Percentiles rank a stretch among this genome's conserved stretches.
Conservation (phyloP, 2,329 filamentous ascomycete genomes). For the Dothideomycetes sp. region DNA sequence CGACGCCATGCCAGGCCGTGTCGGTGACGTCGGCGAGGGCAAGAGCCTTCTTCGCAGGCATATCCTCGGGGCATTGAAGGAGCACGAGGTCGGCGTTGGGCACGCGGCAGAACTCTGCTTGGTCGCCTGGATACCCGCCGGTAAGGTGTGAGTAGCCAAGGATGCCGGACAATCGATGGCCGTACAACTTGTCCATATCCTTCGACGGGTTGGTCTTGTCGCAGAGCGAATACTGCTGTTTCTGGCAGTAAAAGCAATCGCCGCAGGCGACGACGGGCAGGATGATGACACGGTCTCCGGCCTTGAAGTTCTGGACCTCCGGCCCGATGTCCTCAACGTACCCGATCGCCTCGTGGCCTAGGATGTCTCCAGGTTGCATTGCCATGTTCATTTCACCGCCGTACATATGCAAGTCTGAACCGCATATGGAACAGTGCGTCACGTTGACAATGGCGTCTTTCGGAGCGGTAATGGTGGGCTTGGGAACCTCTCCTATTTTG, state of each 20-base stretch:
- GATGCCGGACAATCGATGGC: conserved; percentile 40
- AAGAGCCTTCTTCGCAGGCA: conserved; percentile 35
- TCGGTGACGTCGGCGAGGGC: conserved; percentile 39
- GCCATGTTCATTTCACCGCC: conserved; percentile 23
- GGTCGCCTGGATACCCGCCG: conserved; percentile 29
- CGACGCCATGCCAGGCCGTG: conserved; percentile 30
- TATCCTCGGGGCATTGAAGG: conserved; percentile 45
- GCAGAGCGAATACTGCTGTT: conserved; percentile 25
- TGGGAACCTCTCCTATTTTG: conserved; percentile 1
- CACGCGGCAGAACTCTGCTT: conserved; percentile 30
- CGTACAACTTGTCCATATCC: conserved; percentile 32
- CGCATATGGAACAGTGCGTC: conserved; percentile 28
- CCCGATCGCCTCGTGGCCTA: conserved; percentile 64
- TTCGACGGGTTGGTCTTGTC: conserved; percentile 17
- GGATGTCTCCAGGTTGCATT: conserved; percentile 42
- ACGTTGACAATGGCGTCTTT: conserved; percentile 28
- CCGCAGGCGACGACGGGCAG: conserved; percentile 62
- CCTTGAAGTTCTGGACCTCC: conserved; percentile 45
- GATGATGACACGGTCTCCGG: conserved; percentile 63
- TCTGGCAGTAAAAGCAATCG: conserved; percentile 44
- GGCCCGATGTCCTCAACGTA: conserved; percentile 52
- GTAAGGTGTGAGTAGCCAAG: conserved; percentile 31
- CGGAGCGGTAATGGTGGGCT: conserved; percentile 26
- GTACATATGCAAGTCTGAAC: conserved; percentile 28
- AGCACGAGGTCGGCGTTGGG: conserved; percentile 34